phyloP scores from a whole-genome alignment of 306 rosid species.

The Pterocarpus macrocarpus region DNA sequence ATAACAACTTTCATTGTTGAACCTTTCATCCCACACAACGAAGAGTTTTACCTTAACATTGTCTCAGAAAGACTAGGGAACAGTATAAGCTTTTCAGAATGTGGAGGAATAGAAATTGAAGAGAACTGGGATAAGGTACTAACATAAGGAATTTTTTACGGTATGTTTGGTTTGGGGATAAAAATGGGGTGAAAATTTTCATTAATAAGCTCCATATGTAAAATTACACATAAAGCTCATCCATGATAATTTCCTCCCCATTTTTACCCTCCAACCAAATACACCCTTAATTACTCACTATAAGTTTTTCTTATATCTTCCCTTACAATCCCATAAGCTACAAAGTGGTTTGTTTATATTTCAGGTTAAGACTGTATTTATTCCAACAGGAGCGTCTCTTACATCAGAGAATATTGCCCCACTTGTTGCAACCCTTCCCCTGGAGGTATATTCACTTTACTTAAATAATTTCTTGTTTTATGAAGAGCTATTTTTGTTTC shows the following conservation, averaged over 20 bases:
- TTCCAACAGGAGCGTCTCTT: constrained; percentile 80
- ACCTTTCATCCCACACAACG: constrained; percentile 90
- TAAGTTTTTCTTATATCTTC: constrained; percentile 16
- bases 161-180: no score
- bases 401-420: constrained; percentile 78
- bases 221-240: no score
- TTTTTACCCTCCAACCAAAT: no score
- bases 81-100: constrained; percentile 91
- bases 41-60: constrained; percentile 89
- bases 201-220: no score
- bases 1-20: constrained; percentile 95
- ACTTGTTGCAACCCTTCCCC: constrained; percentile 85
- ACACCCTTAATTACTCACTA: no score
- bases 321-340: constrained; percentile 24
- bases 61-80: constrained; percentile 89
- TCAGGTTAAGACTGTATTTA: constrained; percentile 88
- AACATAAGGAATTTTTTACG: neutral
- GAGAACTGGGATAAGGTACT: constrained; percentile 97
- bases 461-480: constrained; percentile 7
- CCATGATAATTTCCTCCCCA: no score
- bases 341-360: constrained; percentile 30
- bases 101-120: constrained; percentile 98
- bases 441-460: constrained; percentile 66
- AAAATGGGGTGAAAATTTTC: no score
- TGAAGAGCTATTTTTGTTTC: constrained; percentile 10